Evolutionary conservation across 2,329 filamentous ascomycete species (phyloP).

Genomic region (Nothopassalora personata): DNA sequence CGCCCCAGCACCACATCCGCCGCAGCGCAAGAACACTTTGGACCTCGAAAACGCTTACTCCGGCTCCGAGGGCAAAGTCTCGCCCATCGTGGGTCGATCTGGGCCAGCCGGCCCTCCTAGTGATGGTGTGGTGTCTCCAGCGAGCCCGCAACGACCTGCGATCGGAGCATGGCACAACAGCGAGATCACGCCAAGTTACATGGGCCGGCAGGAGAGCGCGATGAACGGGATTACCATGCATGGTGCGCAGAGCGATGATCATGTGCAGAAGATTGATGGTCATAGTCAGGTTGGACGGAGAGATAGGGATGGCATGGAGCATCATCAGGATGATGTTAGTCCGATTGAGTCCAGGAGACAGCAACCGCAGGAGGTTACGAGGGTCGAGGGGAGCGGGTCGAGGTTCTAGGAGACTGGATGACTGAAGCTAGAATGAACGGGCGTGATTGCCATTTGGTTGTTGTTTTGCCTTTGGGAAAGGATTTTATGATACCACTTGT

Average conservation of each 20-base stretch:
- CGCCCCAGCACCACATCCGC: slow-evolving; percentile 2
- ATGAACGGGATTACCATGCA: slow-evolving; percentile 44
- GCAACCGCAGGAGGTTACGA: too few species aligned
- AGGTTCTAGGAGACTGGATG: not conserved
- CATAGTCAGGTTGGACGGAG: slow-evolving; percentile 4
- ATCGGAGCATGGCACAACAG: slow-evolving; percentile 29
- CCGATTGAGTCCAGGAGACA: slow-evolving; percentile 15
- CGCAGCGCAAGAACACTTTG: slow-evolving; percentile 17
- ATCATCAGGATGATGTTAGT: slow-evolving; percentile 12
- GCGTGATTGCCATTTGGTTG: not conserved
- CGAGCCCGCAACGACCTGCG: slow-evolving; percentile 19
- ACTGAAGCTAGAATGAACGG: not conserved
- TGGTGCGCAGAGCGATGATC: slow-evolving; percentile 26
- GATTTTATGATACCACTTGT: slow-evolving; percentile 4
- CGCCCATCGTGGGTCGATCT: slow-evolving; percentile 10
- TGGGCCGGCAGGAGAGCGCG: slow-evolving; percentile 41
- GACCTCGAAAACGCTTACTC: slow-evolving; percentile 27
- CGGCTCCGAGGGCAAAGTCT: slow-evolving; percentile 8
- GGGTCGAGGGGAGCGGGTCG: too few species aligned
- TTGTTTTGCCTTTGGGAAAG: not conserved
- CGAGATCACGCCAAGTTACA: slow-evolving; percentile 37
- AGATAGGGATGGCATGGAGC: slow-evolving; percentile 8
- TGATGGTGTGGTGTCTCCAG: slow-evolving; percentile 7
- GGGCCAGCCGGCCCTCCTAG: not conserved
- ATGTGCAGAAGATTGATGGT: slow-evolving; percentile 13